Base-by-base conservation (phyloP, 2,329 filamentous ascomycete genomes). In the Neonectria ditissima region DNA sequence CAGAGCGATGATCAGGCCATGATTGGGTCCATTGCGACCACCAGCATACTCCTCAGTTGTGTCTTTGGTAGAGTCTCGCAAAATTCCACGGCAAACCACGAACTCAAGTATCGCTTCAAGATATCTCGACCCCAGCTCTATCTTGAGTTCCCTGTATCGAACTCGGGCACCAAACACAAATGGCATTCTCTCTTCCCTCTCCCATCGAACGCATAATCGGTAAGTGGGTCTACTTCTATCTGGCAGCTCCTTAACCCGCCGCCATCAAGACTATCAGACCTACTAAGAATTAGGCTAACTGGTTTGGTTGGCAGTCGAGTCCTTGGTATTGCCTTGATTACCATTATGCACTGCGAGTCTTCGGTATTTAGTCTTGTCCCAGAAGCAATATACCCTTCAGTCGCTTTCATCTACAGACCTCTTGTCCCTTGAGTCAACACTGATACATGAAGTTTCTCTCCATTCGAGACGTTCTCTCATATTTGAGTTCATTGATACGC, bases 131-230 rank as follows among this genome's bases (percentile, higher is more conserved):
- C 18, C 37, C 11, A 22, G 37, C 48, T 63, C 24, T 22, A n/a
- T 53, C 53, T 28, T 10, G 60, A 48, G 47, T 44, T 55, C 43
- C 41, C 54, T 50, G 54, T 48, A n/a, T 54, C 44, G 16, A 30
- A 47, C 9, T 32, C 28, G 32, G 45, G 20, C 43, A 32, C 20
- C 44, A 34, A 41, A 22, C 53, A 37, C 53, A 57, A 62, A 41
- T 43, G 41, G 32, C 18, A 48, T 59, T 41, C 11, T 59, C 41
- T 59, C 55, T 59, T 59, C 18, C 24, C 55, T 59, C 55, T 41
- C 32, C 60, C 55, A 52, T 55, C 43, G 41, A 32, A 57, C 32
- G 22, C 7, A 37, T 34, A 44, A 5, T 7, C 20, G 4, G 20
- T 50, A 41, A 24, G 55, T 34, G 37, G 32, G 45, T 43, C 39